Evolutionary conservation across 2,329 filamentous ascomycete species (phyloP).

Genomic region (Neoascochyta sp.): DNA sequence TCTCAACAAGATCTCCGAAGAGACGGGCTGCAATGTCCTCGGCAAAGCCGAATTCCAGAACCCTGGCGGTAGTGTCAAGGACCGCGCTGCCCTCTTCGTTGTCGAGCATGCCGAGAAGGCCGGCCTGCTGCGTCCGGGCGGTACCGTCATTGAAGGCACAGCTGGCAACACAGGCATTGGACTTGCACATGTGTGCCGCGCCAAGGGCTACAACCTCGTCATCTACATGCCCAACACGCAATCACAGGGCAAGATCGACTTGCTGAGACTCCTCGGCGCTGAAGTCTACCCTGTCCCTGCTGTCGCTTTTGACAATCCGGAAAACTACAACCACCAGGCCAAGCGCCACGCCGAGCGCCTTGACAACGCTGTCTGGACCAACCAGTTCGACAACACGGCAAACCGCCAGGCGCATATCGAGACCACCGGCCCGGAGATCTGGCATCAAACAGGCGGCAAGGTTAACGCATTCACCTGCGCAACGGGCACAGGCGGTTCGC

Average conservation of each 20-base stretch:
- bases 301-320: conserved; percentile 88
- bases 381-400: conserved; percentile 96
- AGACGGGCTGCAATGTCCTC: conserved; percentile 90
- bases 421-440: conserved; percentile 96
- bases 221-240: conserved; percentile 99
- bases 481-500: conserved; percentile 86
- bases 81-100: conserved; percentile 90
- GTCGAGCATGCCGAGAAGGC: conserved; percentile 89
- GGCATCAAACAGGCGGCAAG: conserved; percentile 81
- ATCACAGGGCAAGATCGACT: conserved; percentile 95
- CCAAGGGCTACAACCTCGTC: conserved; percentile 86
- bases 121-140: conserved; percentile 76
- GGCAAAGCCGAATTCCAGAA: conserved; percentile 99
- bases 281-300: conserved; percentile 96
- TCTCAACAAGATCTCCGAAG: conserved; percentile 78
- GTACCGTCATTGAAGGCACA: conserved; percentile 94
- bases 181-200: conserved; percentile 91
- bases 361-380: conserved; percentile 93
- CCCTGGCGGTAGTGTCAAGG: conserved; percentile 92
- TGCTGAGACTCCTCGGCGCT: conserved; percentile 83
- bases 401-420: conserved; percentile 93
- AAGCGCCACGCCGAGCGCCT: conserved; percentile 79
- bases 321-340: conserved; percentile 98
- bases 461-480: conserved; percentile 94
- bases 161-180: conserved; percentile 98